Evolutionary conservation across 768 basidiomycete genomes (phyloP).

Genomic region (Rhodotorula kratochvilovae): DNA sequence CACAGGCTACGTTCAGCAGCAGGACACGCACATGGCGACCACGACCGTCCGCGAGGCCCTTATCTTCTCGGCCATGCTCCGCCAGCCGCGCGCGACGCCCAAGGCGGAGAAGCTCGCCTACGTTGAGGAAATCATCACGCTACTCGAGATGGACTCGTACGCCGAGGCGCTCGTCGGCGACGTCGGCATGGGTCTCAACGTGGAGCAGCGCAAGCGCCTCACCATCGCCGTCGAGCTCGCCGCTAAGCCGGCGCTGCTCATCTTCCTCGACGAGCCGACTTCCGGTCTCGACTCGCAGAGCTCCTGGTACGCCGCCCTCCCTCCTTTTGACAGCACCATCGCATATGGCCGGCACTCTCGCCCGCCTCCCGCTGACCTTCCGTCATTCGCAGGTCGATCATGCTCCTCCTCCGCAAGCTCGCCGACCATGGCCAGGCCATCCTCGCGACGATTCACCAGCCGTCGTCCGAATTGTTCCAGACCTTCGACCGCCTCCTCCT

Average conservation of each 20-base stretch:
- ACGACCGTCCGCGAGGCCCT: conserved; percentile 52
- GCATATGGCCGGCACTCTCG: too few species aligned
- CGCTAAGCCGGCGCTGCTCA: conserved; percentile 54
- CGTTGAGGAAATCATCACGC: conserved; percentile 51
- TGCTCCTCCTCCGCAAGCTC: conserved; percentile 52
- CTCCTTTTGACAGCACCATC: too few species aligned
- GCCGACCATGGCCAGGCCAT: conserved; percentile 51
- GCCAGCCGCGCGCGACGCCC: conserved; percentile 48
- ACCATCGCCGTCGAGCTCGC: conserved; percentile 81
- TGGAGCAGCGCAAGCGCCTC: conserved; percentile 59
- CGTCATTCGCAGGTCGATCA: conserved; percentile 42
- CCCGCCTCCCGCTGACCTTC: too few species aligned
- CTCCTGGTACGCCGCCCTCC: conserved; percentile 44
- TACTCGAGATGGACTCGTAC: conserved; percentile 51
- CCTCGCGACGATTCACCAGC: conserved; percentile 53
- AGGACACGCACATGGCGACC: conserved; percentile 50
- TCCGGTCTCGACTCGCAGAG: conserved; percentile 52
- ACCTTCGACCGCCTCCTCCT: conserved; percentile 63
- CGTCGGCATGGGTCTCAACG: conserved; percentile 50
- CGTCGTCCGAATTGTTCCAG: conserved; percentile 68
- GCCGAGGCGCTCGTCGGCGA: conserved; percentile 53
- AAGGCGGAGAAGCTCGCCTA: conserved; percentile 49
- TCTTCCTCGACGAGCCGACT: conserved; percentile 53
- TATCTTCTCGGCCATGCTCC: conserved; percentile 49
- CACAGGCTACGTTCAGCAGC: conserved; percentile 18